Percentiles rank a stretch among this genome's conserved stretches.
Evolutionary conservation across 2,329 filamentous ascomycete species (phyloP).

Genomic region (Delphinella strobiligena): DNA sequence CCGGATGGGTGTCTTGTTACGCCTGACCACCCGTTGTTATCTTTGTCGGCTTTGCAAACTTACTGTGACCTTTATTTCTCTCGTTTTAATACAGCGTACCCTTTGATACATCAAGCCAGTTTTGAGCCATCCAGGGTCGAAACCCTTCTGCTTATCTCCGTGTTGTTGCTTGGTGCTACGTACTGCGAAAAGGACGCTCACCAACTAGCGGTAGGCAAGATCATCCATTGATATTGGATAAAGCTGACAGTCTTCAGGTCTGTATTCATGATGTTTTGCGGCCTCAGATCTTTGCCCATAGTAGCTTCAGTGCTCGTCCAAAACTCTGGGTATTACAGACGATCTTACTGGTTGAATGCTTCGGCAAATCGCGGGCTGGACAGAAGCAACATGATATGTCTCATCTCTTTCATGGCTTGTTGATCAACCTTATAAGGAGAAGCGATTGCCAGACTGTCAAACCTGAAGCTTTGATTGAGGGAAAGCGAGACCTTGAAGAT

Average conservation of each 20-base stretch:
- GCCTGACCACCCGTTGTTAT: conserved; percentile 40
- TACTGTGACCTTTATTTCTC: conserved; percentile 50
- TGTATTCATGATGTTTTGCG: conserved; percentile 50
- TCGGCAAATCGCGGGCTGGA: conserved; percentile 50
- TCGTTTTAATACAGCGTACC: conserved; percentile 49
- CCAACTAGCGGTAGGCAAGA: conserved; percentile 36
- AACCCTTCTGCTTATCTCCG: conserved; percentile 40
- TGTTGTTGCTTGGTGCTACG: conserved; percentile 49
- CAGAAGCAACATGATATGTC: conserved; percentile 53
- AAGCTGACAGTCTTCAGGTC: conserved; percentile 21
- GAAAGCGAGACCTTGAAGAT: conserved; percentile 28
- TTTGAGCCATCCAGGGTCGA: conserved; percentile 41
- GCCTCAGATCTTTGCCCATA: conserved; percentile 46
- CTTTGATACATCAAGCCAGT: conserved; percentile 46
- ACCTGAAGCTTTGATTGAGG: conserved; percentile 23
- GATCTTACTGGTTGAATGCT: conserved; percentile 51
- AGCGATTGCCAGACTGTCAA: conserved; percentile 39
- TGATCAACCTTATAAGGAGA: conserved; percentile 43
- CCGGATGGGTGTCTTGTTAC: conserved; percentile 36
- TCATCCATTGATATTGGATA: neutral
- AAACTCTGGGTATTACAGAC: conserved; percentile 50
- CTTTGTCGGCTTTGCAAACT: conserved; percentile 38
- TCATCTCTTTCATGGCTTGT: conserved; percentile 45
- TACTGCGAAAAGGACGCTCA: conserved; percentile 48
- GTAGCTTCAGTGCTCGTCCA: conserved; percentile 45